Base-by-base conservation (phyloP, 805 yeast species). In the Brettanomyces nanus region DNA sequence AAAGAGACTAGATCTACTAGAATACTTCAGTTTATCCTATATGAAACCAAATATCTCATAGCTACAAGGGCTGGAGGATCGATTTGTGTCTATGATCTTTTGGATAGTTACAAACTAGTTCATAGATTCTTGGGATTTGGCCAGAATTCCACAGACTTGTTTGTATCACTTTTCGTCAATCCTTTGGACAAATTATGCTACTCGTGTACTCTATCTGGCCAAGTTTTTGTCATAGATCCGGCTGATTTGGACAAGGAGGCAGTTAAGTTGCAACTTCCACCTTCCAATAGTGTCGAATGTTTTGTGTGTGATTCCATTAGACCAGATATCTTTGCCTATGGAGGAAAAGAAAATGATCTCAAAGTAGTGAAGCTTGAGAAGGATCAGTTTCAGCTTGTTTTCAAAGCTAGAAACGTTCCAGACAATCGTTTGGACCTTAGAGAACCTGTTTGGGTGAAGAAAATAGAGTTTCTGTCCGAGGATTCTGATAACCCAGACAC, bases 331-430 rank as follows among this genome's bases (percentile, higher is more conserved):
- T 75, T 83, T 58, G 95, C 92, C 1, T 74, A 66, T 50, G 97
- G 97, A 26, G 98, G 97, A 21, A 75, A 85, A 52, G 94, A 87
- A 48, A 77, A 77, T 42, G 89, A 85, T 54, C 61, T 84, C 4
- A 73, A 72, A 36, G 59, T 80, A 17, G 55, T 72, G 33, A 46
- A 62, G 31, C 33, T 39, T 28, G 25, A 28, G 9, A 11, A 27
- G 7, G 28, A 35, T 36, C 38, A 52, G 33, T 48, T 59, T 43
- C 52, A 58, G 18, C 46, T 56, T 4, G 40, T 81, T 4, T 89
- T 82, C 69, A 68, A 71, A 46, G 95, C 82, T 3, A 83, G 83
- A 53, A 86, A 86, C 56, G 95, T 86, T n/a, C 75, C 80, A 42
- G 79, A 85, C 48, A 84, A 82, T 59, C 74, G 71, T 45, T 61